Evolutionary conservation across 805 yeast species (phyloP).

Genomic region (Candida multigemmis): DNA sequence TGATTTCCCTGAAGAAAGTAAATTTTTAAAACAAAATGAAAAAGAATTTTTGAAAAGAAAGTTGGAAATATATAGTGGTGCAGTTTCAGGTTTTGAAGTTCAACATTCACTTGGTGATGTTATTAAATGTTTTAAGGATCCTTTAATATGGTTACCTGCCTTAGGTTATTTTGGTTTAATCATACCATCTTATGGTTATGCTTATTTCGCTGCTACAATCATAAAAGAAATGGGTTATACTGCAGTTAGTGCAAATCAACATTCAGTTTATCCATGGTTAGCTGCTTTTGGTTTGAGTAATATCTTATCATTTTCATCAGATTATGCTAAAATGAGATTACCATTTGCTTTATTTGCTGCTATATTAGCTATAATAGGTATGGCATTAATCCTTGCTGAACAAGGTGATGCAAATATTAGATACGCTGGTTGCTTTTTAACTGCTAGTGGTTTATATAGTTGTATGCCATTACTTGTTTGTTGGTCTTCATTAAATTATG

Average conservation of each 20-base stretch:
- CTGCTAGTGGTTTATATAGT: conserved; percentile 50
- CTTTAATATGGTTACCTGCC: conserved; percentile 48
- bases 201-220: conserved; percentile 64
- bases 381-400: conserved; percentile 44
- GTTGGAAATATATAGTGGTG: conserved; percentile 30
- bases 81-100: conserved; percentile 40
- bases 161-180: conserved; percentile 56
- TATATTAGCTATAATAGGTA: conserved; percentile 39
- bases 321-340: conserved; percentile 38
- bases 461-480: conserved; percentile 65
- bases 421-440: conserved; percentile 57
- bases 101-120: conserved; percentile 40
- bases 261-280: conserved; percentile 83
- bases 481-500: conserved; percentile 55
- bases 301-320: conserved; percentile 56
- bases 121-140: conserved; percentile 45
- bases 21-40: conserved; percentile 41
- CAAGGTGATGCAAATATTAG: conserved; percentile 28
- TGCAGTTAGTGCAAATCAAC: conserved; percentile 66
- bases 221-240: conserved; percentile 55
- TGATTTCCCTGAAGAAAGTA: conserved; percentile 66
- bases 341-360: conserved; percentile 26
- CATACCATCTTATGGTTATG: conserved; percentile 70
- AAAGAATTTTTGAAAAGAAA: conserved; percentile 49
- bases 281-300: conserved; percentile 62